Conservation (phyloP, 163 green algal genomes). For the Scenedesmus sp. region DNA sequence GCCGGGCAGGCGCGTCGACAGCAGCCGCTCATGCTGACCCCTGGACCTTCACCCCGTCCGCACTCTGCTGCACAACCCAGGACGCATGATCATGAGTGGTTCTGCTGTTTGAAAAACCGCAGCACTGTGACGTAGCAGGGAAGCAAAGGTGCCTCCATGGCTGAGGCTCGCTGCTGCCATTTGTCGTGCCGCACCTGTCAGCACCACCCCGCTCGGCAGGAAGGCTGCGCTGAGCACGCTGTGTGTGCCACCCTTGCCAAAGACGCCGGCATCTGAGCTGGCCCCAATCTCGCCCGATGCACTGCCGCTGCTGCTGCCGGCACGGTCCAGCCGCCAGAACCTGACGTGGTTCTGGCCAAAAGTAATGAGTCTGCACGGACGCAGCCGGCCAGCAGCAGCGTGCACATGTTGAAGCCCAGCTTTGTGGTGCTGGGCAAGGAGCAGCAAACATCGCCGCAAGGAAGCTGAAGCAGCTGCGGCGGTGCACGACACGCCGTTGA, state of each 20-base stretch:
- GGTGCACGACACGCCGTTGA: too few relatives aligned
- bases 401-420: background rate
- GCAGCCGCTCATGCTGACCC: too few relatives aligned
- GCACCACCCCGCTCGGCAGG: constrained; percentile 66
- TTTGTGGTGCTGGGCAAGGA: too few relatives aligned
- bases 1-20: too few relatives aligned
- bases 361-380: constrained; percentile 56
- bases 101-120: too few relatives aligned
- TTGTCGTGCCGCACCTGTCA: constrained; percentile 54
- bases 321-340: constrained; percentile 62
- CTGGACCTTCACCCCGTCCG: too few relatives aligned
- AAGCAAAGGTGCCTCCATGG: too few relatives aligned
- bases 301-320: constrained; percentile 1
- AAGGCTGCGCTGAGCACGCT: constrained; percentile 68
- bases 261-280: constrained; percentile 45
- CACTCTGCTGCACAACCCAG: too few relatives aligned
- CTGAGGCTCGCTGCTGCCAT: background rate
- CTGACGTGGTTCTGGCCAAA: constrained; percentile 79
- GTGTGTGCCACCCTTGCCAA: constrained; percentile 65
- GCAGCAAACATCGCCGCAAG: too few relatives aligned
- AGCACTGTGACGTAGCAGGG: too few relatives aligned
- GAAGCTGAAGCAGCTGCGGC: too few relatives aligned
- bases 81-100: too few relatives aligned
- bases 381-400: background rate
- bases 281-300: background rate